Conservation (phyloP, 169 alveolate genomes). For the Plasmodium blacklocki region DNA sequence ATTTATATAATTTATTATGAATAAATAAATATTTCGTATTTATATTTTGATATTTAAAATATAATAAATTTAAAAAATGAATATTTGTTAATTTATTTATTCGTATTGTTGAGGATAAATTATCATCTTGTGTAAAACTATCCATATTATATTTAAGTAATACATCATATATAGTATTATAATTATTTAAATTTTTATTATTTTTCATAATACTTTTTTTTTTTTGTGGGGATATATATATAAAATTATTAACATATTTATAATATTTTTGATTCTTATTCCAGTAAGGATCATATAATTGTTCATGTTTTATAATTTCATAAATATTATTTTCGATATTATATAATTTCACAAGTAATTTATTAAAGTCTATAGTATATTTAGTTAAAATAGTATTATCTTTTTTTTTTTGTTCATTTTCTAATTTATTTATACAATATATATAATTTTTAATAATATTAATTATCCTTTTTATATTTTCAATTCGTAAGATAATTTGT, state of each 20-base stretch:
- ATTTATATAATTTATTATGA: background rate
- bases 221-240: background rate
- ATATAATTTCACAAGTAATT: constrained; percentile 5
- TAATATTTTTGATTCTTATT: constrained; percentile 8
- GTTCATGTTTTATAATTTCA: constrained; percentile 27
- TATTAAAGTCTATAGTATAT: no score
- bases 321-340: constrained; percentile 4
- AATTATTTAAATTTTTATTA: background rate
- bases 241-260: constrained; percentile 16
- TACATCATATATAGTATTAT: no score
- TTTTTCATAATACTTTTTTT: no score
- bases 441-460: constrained; percentile 1
- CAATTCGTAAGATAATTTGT: constrained; percentile 19
- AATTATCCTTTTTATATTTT: constrained; percentile 20
- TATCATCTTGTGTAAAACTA: no score
- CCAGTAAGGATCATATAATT: constrained; percentile 12
- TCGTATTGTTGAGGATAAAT: no score
- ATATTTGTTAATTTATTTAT: no score
- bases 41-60: no score
- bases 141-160: background rate
- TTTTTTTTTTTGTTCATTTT: background rate
- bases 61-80: no score
- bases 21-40: no score
- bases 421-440: background rate
- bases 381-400: background rate